phyloP scores from a whole-genome alignment of 1,284 basidiomycete genomes.

The Malassezia sympodialis region DNA sequence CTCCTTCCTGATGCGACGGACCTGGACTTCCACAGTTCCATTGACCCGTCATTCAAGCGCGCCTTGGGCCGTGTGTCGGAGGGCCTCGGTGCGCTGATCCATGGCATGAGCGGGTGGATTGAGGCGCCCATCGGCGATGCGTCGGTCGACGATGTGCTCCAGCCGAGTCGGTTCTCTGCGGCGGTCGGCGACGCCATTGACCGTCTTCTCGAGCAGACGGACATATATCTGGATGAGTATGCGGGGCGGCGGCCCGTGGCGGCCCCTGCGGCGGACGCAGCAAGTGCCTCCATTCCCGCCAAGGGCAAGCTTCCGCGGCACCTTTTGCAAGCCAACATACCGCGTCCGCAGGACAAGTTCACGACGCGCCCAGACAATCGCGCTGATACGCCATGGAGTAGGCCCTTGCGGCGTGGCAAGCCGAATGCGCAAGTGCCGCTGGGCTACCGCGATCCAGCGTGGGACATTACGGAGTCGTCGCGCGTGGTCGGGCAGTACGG shows the following conservation, averaged over 20 bases:
- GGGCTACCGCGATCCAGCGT: slow-evolving; percentile 18
- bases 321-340: slow-evolving; percentile 37
- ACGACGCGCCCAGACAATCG: slow-evolving; percentile 40
- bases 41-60: slow-evolving; percentile 62
- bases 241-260: slow-evolving; percentile 49
- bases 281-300: slow-evolving; percentile 19
- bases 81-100: slow-evolving; percentile 50
- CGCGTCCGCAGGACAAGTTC: slow-evolving; percentile 37
- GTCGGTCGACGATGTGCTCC: not conserved
- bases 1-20: slow-evolving; percentile 53
- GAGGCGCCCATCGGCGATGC: slow-evolving; percentile 42
- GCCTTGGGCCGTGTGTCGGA: slow-evolving; percentile 60
- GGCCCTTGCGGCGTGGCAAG: slow-evolving; percentile 33
- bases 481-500: slow-evolving; percentile 34
- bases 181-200: slow-evolving; percentile 73
- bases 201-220: slow-evolving; percentile 69
- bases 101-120: slow-evolving; percentile 22
- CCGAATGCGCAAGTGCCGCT: slow-evolving; percentile 38
- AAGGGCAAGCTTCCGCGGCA: slow-evolving; percentile 29
- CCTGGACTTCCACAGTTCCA: slow-evolving; percentile 70
- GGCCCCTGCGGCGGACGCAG: slow-evolving; percentile 12
- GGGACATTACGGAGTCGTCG: not conserved
- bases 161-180: slow-evolving; percentile 55
- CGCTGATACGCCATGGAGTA: slow-evolving; percentile 23
- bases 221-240: slow-evolving; percentile 69